These are phyloP conservation scores for Paraphaeosphaeria minitans DNA, from an alignment of 2,329 filamentous ascomycete genomes.

Conservation along the genomic window DNA sequence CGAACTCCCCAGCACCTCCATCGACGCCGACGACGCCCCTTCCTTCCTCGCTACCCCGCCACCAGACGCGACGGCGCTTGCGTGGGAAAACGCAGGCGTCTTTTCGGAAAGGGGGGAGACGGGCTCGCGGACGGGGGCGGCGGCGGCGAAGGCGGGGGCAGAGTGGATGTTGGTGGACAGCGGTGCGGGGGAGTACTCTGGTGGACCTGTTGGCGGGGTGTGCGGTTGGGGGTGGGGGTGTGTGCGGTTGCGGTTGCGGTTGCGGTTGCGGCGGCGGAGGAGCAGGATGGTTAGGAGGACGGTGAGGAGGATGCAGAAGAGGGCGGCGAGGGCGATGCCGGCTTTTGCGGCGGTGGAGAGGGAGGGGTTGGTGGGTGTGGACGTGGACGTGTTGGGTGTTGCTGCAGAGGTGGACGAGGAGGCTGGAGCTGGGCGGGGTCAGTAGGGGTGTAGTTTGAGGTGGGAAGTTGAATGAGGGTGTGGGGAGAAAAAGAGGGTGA, in stretches of 20 bases:
- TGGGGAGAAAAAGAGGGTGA: not conserved
- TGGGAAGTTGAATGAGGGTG: not conserved
- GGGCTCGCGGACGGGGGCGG: conserved; percentile 3
- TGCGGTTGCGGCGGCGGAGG: conserved; percentile 13
- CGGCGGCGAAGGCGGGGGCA: not conserved
- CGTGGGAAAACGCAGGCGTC: conserved; percentile 2
- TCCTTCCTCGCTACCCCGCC: not conserved
- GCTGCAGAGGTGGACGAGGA: not conserved
- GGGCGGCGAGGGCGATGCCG: conserved; percentile 21
- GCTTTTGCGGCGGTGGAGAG: conserved; percentile 21
- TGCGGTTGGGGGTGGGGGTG: not conserved
- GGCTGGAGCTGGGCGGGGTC: not conserved
- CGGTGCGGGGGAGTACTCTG: conserved; percentile 2
- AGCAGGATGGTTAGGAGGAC: conserved; percentile 17
- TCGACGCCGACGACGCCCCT: not conserved
- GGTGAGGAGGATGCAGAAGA: conserved; percentile 20
- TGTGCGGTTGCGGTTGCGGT: conserved; percentile 11
- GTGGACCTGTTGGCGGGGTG: conserved; percentile 2
- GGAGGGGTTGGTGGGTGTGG: not conserved
- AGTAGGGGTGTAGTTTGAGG: not conserved
- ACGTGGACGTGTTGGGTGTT: not conserved
- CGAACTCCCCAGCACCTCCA: conserved; percentile 11
- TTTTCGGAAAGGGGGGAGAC: conserved; percentile 23
- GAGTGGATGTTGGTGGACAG: too few species aligned
- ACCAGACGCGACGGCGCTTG: conserved; percentile 9